phyloP scores from a whole-genome alignment of 441 rosid genomes.

The Jatropha multifida region DNA sequence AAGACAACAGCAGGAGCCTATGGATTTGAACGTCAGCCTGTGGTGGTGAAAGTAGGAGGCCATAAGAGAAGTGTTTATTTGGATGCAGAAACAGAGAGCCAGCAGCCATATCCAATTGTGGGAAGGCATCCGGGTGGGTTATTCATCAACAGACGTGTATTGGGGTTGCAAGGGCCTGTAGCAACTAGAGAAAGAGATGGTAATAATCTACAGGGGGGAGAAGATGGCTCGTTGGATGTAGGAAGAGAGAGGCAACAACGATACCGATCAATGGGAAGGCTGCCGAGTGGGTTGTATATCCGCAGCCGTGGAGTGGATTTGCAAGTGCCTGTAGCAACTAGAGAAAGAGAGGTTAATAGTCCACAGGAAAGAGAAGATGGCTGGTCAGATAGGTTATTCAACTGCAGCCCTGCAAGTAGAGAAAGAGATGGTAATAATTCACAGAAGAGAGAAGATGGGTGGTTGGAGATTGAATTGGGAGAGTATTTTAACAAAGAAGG shows the following conservation, averaged over 20 bases:
- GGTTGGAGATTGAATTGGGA: constrained; percentile 53
- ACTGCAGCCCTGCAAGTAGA: background rate
- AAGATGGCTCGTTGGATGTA: constrained; percentile 44
- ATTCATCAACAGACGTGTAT: background rate
- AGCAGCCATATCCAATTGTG: background rate
- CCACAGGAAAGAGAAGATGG: too few relatives aligned
- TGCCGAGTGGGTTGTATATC: too few relatives aligned
- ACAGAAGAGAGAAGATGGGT: constrained; percentile 38
- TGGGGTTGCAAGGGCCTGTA: background rate
- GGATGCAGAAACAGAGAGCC: constrained; percentile 9
- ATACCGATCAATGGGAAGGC: too few relatives aligned
- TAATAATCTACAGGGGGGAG: constrained; percentile 23
- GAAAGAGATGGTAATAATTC: constrained; percentile 1
- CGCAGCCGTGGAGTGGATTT: too few relatives aligned
- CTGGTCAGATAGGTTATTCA: too few relatives aligned
- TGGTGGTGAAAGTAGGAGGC: constrained; percentile 41
- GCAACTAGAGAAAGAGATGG: constrained; percentile 1
- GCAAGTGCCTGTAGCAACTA: too few relatives aligned
- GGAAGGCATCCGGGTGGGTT: constrained; percentile 2
- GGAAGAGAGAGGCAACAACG: too few relatives aligned
- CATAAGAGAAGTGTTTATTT: constrained; percentile 21
- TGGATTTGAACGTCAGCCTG: constrained; percentile 42
- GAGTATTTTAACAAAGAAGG: constrained; percentile 33
- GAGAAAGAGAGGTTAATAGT: too few relatives aligned
- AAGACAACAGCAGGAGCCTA: constrained; percentile 15